Evolutionary conservation across 305 asterid species (phyloP), one percentile per base, ranked within the genome.

Genomic region (Fraxinus sp.): DNA sequence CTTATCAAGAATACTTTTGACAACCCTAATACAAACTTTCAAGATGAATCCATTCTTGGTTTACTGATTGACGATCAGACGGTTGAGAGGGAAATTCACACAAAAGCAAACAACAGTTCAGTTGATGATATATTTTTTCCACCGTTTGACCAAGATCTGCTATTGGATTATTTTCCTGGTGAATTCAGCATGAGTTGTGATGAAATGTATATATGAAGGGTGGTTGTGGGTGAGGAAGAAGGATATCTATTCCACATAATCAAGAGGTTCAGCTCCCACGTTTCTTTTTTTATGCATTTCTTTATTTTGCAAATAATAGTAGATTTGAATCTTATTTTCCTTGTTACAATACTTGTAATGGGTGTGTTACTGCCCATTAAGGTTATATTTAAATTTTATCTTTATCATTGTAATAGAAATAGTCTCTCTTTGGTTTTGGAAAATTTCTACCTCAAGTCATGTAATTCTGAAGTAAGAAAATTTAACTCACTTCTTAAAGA

Each of bases 61-160:
- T 22, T 81, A n/a, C 52, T 76, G 77, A 66, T 81, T 20, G 81
- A 84, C 2, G 90, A 87, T 80, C 91, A 76, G 78, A 75, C 72
- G 13, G 57, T 81, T 7, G 78, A 64, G 13, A 30, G 77, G 49
- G 88, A 86, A 57, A 26, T 83, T 78, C 66, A 84, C 20, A 84
- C 76, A n/a, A 81, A 83, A 57, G 20, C 79, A 11, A 81, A 81
- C 73, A 66, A 52, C 13, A 72, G 76, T 68, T 83, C 68, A 3
- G 71, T 79, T 13, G 91, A 84, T 28, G 89, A 88, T 64, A 84
- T 87, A 83, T 82, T 89, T 1, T 88, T 79, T 71, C 79, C 86
- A 2, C 52, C 85, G 0, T 86, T 89, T 80, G 84, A 84, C 91
- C 57, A 91, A 88, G 89, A 88, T 68, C 89, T 85, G 24, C 79